Evolutionary conservation across 2,329 filamentous ascomycete species (phyloP).

Genomic region (Pseudogymnoascus sp.): DNA sequence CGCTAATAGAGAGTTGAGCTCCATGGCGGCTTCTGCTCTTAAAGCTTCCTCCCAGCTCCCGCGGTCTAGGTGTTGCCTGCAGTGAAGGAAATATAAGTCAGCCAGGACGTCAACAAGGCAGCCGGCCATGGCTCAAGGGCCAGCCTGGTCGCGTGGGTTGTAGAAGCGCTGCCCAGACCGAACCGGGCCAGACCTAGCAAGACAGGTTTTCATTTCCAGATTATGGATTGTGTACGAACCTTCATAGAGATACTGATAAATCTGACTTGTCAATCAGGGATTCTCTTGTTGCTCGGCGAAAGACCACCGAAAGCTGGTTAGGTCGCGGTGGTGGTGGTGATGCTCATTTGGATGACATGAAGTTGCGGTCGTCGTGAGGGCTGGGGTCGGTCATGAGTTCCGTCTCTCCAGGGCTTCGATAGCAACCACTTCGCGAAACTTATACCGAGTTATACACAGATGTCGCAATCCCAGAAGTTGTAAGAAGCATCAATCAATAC

Average conservation of each 20-base stretch:
- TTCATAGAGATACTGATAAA: slow-evolving; percentile 9
- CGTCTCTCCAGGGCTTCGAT: neutral
- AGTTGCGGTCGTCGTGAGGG: neutral
- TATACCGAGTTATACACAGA: slow-evolving; percentile 3
- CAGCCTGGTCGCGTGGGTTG: neutral
- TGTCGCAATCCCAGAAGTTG: neutral
- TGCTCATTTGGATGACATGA: slow-evolving; percentile 9
- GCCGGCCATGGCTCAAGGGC: neutral
- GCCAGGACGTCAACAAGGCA: slow-evolving; percentile 2
- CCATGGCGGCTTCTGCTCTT: slow-evolving; percentile 27
- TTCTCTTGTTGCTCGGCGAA: slow-evolving; percentile 5
- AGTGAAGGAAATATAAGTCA: neutral
- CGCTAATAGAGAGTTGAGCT: slow-evolving; percentile 43
- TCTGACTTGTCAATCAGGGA: neutral
- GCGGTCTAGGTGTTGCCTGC: slow-evolving; percentile 30
- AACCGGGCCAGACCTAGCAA: neutral
- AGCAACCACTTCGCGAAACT: slow-evolving; percentile 3
- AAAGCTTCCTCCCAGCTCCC: slow-evolving; percentile 29
- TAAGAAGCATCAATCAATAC: slow-evolving; percentile 1
- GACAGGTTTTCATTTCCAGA: neutral
- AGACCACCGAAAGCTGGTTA: slow-evolving; percentile 8
- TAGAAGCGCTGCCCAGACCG: neutral
- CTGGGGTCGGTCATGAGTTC: neutral
- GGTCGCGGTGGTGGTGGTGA: slow-evolving; percentile 8
- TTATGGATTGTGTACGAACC: neutral